Percentiles rank a stretch among this genome's conserved stretches.
Conservation (phyloP, 2,329 filamentous ascomycete genomes). For the Pseudogymnoascus sp. region DNA sequence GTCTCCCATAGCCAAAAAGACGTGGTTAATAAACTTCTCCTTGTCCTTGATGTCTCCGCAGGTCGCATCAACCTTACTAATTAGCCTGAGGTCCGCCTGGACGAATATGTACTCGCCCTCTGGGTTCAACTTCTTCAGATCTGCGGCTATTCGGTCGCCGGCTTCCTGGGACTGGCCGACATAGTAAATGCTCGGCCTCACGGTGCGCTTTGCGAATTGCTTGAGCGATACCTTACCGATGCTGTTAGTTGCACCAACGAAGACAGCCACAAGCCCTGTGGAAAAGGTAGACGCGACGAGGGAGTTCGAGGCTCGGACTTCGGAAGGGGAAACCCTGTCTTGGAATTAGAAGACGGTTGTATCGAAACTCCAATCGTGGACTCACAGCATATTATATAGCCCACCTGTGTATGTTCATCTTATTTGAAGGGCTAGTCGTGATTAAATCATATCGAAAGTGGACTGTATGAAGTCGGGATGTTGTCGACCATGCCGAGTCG, state of each 20-base stretch:
- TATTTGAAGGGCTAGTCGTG: neutral
- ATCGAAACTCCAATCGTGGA: neutral
- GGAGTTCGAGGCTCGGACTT: constrained; percentile 11
- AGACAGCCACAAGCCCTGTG: constrained; percentile 37
- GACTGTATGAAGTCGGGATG: neutral
- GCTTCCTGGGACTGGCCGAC: constrained; percentile 37
- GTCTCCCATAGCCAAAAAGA: constrained; percentile 42
- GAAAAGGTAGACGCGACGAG: constrained; percentile 21
- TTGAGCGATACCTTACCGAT: constrained; percentile 39
- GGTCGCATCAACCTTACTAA: constrained; percentile 37
- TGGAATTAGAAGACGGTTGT: neutral
- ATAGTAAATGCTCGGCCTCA: constrained; percentile 35
- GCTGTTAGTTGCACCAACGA: constrained; percentile 42
- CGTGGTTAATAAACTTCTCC: constrained; percentile 43
- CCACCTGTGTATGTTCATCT: neutral
- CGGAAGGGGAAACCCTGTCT: constrained; percentile 9
- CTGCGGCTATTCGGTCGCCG: constrained; percentile 31
- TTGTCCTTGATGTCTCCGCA: constrained; percentile 40
- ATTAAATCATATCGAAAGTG: neutral
- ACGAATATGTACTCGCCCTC: constrained; percentile 36
- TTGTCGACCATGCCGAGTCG: too few relatives aligned
- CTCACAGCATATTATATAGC: neutral
- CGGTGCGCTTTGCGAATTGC: constrained; percentile 32
- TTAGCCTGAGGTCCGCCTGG: constrained; percentile 34
- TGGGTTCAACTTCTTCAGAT: constrained; percentile 26